A percentile compares a stretch with the other conserved stretches of the same genome.
Evolutionary conservation across 2,329 filamentous ascomycete species (phyloP).

Genomic region (Corynespora cassiicola): DNA sequence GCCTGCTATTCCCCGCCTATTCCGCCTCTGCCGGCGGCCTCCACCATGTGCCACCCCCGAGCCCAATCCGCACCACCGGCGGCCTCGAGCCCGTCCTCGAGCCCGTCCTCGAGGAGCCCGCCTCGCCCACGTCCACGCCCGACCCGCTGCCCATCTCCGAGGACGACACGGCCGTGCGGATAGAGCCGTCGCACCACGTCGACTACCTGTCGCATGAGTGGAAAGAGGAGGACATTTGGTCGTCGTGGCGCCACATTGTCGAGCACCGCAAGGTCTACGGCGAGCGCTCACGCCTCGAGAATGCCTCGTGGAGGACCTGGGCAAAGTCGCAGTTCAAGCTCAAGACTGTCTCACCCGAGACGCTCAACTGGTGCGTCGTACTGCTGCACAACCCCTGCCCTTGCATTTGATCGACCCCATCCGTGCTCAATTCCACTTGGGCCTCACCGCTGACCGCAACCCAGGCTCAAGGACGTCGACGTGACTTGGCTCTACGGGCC

Average conservation of each 20-base stretch:
- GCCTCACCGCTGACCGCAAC: constrained; percentile 35
- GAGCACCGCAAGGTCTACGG: constrained; percentile 79
- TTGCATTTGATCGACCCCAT: constrained; percentile 35
- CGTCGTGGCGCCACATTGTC: constrained; percentile 93
- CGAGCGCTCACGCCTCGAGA: constrained; percentile 84
- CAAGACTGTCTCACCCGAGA: constrained; percentile 87
- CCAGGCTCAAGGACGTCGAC: constrained; percentile 94
- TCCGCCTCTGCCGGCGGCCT: constrained; percentile 17
- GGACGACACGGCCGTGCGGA: constrained; percentile 79
- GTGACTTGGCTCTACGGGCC: constrained; percentile 98
- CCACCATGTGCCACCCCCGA: constrained; percentile 44
- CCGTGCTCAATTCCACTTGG: constrained; percentile 21
- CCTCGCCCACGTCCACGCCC: constrained; percentile 58
- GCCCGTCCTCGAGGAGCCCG: constrained; percentile 57
- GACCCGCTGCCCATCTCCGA: constrained; percentile 65
- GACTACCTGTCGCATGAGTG: constrained; percentile 94
- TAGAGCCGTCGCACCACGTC: constrained; percentile 84
- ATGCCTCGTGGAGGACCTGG: constrained; percentile 98
- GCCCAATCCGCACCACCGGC: constrained; percentile 38
- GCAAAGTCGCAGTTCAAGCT: constrained; percentile 89
- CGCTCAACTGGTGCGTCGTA: constrained; percentile 81
- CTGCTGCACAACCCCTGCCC: constrained; percentile 26
- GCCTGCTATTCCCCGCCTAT: constrained; percentile 55
- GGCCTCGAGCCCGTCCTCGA: constrained; percentile 58
- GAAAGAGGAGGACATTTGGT: constrained; percentile 96